These are phyloP conservation scores for Aphanocladium album DNA, from an alignment of 2,329 filamentous ascomycete species.

Conservation along the genomic window DNA sequence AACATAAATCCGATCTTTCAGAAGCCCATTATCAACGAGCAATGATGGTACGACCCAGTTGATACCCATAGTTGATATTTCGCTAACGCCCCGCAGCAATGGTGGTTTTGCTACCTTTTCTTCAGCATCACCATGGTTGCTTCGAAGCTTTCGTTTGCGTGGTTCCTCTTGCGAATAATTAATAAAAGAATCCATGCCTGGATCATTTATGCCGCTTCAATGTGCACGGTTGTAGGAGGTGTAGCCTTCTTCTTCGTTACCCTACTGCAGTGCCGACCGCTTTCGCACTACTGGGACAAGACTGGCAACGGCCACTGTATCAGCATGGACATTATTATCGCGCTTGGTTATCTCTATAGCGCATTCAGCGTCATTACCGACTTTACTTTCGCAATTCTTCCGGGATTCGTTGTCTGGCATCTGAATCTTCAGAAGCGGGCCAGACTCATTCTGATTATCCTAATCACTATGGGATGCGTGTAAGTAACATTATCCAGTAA, in stretches of 20 bases:
- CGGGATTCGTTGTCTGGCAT: constrained; percentile 49
- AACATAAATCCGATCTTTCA: constrained; percentile 29
- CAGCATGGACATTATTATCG: constrained; percentile 40
- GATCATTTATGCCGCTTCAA: constrained; percentile 33
- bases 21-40: constrained; percentile 23
- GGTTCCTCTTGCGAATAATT: constrained; percentile 37
- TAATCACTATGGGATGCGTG: constrained; percentile 54
- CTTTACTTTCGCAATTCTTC: constrained; percentile 47
- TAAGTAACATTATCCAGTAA: constrained; percentile 20
- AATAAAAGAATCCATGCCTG: constrained; percentile 27
- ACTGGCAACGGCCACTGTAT: constrained; percentile 32
- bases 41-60: constrained; percentile 24
- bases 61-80: background rate
- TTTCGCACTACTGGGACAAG: constrained; percentile 38
- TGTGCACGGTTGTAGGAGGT: constrained; percentile 31
- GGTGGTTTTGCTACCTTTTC: constrained; percentile 35
- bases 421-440: constrained; percentile 49
- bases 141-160: constrained; percentile 39
- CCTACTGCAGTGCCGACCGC: constrained; percentile 35
- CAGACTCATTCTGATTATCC: constrained; percentile 46
- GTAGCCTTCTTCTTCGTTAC: constrained; percentile 37
- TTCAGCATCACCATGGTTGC: constrained; percentile 32
- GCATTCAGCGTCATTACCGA: constrained; percentile 45
- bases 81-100: constrained; percentile 22
- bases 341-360: constrained; percentile 48